These are phyloP conservation scores for Ilex asprella DNA, from an alignment of 257 asterid genomes.

Conservation along the genomic window DNA sequence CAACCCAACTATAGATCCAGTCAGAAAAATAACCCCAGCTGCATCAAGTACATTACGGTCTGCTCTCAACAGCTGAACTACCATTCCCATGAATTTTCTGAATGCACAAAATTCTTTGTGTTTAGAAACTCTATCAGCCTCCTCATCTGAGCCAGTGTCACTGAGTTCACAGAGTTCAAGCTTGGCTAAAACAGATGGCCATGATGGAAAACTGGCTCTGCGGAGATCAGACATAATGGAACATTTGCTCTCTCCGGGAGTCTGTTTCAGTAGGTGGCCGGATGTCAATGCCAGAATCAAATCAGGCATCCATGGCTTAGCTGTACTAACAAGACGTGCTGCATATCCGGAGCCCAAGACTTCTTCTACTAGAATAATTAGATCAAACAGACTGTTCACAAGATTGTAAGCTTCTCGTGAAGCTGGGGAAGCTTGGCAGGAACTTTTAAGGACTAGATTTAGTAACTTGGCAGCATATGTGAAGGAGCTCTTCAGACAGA, in stretches of 20 bases:
- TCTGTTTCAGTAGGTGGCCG: slow-evolving; percentile 36
- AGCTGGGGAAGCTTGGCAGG: slow-evolving; percentile 31
- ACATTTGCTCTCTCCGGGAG: slow-evolving; percentile 16
- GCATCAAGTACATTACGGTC: slow-evolving; percentile 58
- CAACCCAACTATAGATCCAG: slow-evolving; percentile 37
- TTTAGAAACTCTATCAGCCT: slow-evolving; percentile 22
- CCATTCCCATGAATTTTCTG: slow-evolving; percentile 39
- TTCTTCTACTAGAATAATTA: slow-evolving; percentile 60
- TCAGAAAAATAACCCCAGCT: slow-evolving; percentile 51
- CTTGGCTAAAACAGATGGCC: slow-evolving; percentile 56
- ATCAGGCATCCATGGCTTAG: slow-evolving; percentile 83
- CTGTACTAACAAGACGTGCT: slow-evolving; percentile 42
- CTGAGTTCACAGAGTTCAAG: slow-evolving; percentile 49
- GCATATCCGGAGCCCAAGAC: slow-evolving; percentile 56
- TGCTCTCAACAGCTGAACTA: slow-evolving; percentile 38
- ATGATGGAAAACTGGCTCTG: slow-evolving; percentile 35
- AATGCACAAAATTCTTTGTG: slow-evolving; percentile 39
- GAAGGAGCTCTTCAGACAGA: slow-evolving; percentile 68
- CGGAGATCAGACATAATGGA: slow-evolving; percentile 24
- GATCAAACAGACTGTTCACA: slow-evolving; percentile 50
- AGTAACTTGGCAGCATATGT: slow-evolving; percentile 82
- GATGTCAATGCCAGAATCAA: slow-evolving; percentile 70
- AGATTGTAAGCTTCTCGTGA: slow-evolving; percentile 35
- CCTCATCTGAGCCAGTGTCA: slow-evolving; percentile 35
- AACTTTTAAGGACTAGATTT: slow-evolving; percentile 39